Evolutionary conservation across 2,329 filamentous ascomycete species (phyloP).

Genomic region (Cytospora mali): DNA sequence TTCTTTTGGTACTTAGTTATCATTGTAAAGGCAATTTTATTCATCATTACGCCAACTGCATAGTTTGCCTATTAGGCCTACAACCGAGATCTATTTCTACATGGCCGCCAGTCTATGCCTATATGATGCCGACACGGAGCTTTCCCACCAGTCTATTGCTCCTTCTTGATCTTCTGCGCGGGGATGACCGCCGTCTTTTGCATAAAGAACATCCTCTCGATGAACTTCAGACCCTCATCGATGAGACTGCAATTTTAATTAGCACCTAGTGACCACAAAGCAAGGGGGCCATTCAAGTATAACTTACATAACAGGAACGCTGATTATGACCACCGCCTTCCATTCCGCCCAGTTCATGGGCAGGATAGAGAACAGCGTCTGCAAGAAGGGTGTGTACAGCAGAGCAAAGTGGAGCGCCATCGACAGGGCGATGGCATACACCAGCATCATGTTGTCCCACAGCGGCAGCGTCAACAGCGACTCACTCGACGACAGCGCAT

Average conservation of each 20-base stretch:
- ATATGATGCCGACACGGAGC: constrained; percentile 14
- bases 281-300: neutral
- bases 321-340: constrained; percentile 87
- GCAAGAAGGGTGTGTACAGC: constrained; percentile 87
- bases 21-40: neutral
- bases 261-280: constrained; percentile 16
- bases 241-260: constrained; percentile 60
- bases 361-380: constrained; percentile 86
- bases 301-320: constrained; percentile 88
- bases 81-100: constrained; percentile 24
- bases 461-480: constrained; percentile 89
- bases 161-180: constrained; percentile 53
- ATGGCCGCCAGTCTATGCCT: constrained; percentile 26
- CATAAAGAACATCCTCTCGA: constrained; percentile 70
- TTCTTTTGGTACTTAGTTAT: neutral
- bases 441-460: constrained; percentile 99
- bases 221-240: constrained; percentile 79
- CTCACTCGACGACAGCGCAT: constrained; percentile 93
- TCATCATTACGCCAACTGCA: neutral
- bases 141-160: constrained; percentile 44
- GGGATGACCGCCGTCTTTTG: constrained; percentile 48
- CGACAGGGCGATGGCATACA: constrained; percentile 88
- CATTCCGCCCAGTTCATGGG: constrained; percentile 86
- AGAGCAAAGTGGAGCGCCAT: constrained; percentile 96
- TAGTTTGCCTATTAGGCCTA: constrained; percentile 11